Evolutionary conservation across 2,329 filamentous ascomycete species (phyloP).

Genomic region (Ceratocystis variospora): DNA sequence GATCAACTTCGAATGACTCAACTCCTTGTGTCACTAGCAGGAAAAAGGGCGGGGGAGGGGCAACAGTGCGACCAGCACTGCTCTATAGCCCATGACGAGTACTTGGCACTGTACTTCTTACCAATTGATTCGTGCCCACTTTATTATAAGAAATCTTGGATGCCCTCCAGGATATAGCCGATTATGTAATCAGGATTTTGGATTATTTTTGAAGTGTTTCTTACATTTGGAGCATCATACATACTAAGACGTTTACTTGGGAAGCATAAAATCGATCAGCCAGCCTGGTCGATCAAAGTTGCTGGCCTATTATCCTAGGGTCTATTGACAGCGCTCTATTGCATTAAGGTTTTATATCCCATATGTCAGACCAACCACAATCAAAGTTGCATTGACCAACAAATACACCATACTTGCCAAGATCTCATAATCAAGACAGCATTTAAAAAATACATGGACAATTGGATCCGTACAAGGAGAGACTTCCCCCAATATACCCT

Average conservation of each 20-base stretch:
- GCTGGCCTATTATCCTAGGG: background rate
- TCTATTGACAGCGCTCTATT: background rate
- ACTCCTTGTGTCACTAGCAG: background rate
- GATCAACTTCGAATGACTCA: background rate
- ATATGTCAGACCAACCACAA: background rate
- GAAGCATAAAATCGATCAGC: too few species aligned
- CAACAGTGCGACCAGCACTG: background rate
- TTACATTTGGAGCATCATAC: too few species aligned
- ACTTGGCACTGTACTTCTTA: background rate
- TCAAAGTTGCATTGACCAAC: background rate
- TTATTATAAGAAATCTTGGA: too few species aligned
- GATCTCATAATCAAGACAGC: background rate
- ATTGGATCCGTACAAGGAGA: too few species aligned
- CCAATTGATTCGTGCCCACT: too few species aligned
- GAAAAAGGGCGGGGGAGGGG: background rate
- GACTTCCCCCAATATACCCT: background rate
- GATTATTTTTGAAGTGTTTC: too few species aligned
- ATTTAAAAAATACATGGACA: background rate
- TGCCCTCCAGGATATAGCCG: too few species aligned
- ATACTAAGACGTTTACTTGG: too few species aligned
- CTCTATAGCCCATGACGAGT: background rate
- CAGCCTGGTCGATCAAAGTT: too few species aligned
- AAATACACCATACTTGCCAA: constrained; percentile 3
- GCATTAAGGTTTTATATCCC: too few species aligned
- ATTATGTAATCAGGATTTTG: too few species aligned